Evolutionary conservation across 169 alveolate genomes (phyloP).

Genomic region (Neospora caninum): DNA sequence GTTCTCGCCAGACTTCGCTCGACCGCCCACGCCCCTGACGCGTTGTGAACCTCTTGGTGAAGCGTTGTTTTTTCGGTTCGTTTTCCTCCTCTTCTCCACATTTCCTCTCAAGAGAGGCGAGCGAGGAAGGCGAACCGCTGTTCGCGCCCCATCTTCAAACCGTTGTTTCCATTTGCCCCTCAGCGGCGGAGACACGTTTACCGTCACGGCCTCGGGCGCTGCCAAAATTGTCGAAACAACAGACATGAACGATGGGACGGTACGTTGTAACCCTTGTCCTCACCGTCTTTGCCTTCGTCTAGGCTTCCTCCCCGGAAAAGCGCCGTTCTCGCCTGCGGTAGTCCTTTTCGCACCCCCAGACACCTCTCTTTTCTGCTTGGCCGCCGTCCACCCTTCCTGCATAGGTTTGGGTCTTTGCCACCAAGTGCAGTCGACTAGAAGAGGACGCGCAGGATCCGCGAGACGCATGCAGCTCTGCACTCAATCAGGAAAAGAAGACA

Average conservation of each 20-base stretch:
- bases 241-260: slow-evolving; percentile 53
- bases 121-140: background rate
- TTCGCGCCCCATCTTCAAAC: background rate
- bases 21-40: no score
- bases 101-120: background rate
- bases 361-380: no score
- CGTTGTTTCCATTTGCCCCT: background rate
- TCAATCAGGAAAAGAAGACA: no score
- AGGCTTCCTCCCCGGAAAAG: background rate
- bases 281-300: background rate
- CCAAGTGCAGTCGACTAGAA: no score
- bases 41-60: no score
- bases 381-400: no score
- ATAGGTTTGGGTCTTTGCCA: no score
- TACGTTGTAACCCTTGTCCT: background rate
- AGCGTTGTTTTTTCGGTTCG: background rate
- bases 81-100: background rate
- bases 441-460: no score
- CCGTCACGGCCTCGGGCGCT: slow-evolving; percentile 44
- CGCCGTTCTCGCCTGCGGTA: background rate
- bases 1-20: background rate
- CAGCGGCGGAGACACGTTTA: slow-evolving; percentile 52
- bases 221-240: slow-evolving; percentile 32
- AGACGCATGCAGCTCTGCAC: no score
- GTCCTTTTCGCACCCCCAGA: background rate